Conservation (phyloP, 805 yeast species). For the Clavispora fructus region DNA sequence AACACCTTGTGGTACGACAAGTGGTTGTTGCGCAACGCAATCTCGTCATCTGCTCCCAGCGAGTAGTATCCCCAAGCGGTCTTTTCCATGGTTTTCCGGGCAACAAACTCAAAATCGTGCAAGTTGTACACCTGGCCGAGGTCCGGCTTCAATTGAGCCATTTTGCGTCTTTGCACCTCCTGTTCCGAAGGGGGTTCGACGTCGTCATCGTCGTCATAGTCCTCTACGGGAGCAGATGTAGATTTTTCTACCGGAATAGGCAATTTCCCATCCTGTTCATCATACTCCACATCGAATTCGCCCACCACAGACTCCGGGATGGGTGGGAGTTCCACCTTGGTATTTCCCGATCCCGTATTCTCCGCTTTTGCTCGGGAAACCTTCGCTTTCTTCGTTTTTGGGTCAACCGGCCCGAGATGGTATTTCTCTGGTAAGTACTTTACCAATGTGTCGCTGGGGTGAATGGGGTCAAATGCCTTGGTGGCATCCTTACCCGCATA, state of each 20-base stretch:
- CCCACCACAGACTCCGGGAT: constrained; percentile 4
- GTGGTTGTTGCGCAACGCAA: constrained; percentile 41
- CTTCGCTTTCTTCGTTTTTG: constrained; percentile 9
- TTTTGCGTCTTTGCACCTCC: constrained; percentile 7
- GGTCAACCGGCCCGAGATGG: constrained; percentile 34
- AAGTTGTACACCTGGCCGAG: constrained; percentile 66
- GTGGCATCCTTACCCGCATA: constrained; percentile 58
- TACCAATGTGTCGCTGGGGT: constrained; percentile 76
- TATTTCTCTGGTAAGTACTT: constrained; percentile 49
- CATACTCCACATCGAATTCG: constrained; percentile 20
- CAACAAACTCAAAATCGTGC: constrained; percentile 84
- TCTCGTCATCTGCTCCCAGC: constrained; percentile 48
- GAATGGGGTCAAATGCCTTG: constrained; percentile 80
- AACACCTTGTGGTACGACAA: constrained; percentile 36
- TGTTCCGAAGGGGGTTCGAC: constrained; percentile 11
- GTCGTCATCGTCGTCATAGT: constrained; percentile 21
- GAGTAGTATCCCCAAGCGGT: constrained; percentile 79
- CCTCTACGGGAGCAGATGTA: not conserved
- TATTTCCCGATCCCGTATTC: not conserved
- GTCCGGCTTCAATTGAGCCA: constrained; percentile 52
- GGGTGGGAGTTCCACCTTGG: not conserved
- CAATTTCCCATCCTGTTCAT: constrained; percentile 32
- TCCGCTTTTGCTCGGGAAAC: constrained; percentile 1
- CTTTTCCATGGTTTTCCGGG: constrained; percentile 68
- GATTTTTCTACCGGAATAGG: constrained; percentile 11